Base-by-base conservation (phyloP, 1,284 basidiomycete species). In the Anthracocystis walkeri region DNA sequence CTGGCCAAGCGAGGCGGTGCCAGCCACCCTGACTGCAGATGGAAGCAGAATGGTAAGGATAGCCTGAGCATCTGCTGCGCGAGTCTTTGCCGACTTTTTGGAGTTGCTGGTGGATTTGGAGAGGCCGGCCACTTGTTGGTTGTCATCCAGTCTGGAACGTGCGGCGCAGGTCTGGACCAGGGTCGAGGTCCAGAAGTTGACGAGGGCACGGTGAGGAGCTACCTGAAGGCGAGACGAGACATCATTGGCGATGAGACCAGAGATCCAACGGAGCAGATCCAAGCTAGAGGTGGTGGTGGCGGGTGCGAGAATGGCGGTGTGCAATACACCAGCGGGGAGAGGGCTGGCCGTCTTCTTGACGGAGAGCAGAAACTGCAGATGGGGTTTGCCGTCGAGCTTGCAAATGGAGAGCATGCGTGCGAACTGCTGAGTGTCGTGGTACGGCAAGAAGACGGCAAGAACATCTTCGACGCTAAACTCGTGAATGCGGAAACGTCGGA, bases 381-480 rank as follows among this genome's bases (percentile, higher is more conserved):
- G 68, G 1, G 81, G 75, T 58, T 67, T 61, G 23, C 54, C 56
- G 23, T 68, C 60, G 18, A 67, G 44, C 75, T 92, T 90, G 64
- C 94, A 87, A 79, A 97, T 95, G 4, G 92, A 91, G 44, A 97
- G 88, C 89, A 98, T 93, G 83, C 96, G 95, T 8, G 92, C 90
- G 85, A 99, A 99, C 84, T 98, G 95, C 0, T 92, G 91, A 2
- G 96, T 94, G 77, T 95, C 93, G 82, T 98, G 94, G 84, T 96
- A 98, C 0, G 97, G 97, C 29, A 98, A 86, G 86, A 98, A 98
- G 20, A 94, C 88, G 14, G 91, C 87, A 7, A 99, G 88, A 21
- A 95, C 81, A n/a, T 89, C 88, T 51, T 92, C 88, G 44, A 95
- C 89, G 81, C 97, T 97, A 87, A 97, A 95, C 84, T 98, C 95